Conservation (phyloP, 495 filamentous ascomycete genomes). For the Jackrogersella multiformis region DNA sequence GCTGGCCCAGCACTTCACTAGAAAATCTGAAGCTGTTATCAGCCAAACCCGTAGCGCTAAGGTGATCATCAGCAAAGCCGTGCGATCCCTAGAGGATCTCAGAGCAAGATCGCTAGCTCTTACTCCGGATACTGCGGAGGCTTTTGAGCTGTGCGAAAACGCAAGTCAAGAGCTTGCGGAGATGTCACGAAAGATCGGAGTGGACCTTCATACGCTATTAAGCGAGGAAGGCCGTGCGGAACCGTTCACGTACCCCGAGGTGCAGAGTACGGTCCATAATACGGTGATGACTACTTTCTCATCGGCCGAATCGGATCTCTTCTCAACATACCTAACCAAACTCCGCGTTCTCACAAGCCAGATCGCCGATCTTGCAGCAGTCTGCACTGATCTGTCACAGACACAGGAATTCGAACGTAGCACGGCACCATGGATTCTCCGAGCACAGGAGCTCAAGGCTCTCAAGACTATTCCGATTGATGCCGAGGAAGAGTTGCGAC, state of each 20-base stretch:
- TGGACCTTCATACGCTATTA: conserved; percentile 69
- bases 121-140: conserved; percentile 61
- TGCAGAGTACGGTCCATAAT: conserved; percentile 68
- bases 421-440: conserved; percentile 80
- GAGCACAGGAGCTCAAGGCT: conserved; percentile 77
- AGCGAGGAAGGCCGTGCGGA: conserved; percentile 78
- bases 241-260: conserved; percentile 70
- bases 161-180: conserved; percentile 72
- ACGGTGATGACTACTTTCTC: conserved; percentile 61
- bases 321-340: conserved; percentile 73
- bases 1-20: conserved; percentile 71
- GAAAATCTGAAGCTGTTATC: conserved; percentile 75
- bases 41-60: conserved; percentile 82
- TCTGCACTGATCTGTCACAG: conserved; percentile 77
- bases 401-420: conserved; percentile 85
- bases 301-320: conserved; percentile 65
- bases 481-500: conserved; percentile 79
- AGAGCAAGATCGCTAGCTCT: conserved; percentile 80
- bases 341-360: conserved; percentile 70
- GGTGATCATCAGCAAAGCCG: conserved; percentile 82
- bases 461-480: conserved; percentile 81
- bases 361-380: conserved; percentile 75
- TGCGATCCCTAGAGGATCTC: conserved; percentile 80
- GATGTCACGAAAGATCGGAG: conserved; percentile 72
- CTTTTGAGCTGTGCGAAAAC: conserved; percentile 66